A percentile compares a stretch with the other conserved stretches of the same genome.
phyloP scores from a whole-genome alignment of 2,329 filamentous ascomycete species.

The Exophiala oligosperma region DNA sequence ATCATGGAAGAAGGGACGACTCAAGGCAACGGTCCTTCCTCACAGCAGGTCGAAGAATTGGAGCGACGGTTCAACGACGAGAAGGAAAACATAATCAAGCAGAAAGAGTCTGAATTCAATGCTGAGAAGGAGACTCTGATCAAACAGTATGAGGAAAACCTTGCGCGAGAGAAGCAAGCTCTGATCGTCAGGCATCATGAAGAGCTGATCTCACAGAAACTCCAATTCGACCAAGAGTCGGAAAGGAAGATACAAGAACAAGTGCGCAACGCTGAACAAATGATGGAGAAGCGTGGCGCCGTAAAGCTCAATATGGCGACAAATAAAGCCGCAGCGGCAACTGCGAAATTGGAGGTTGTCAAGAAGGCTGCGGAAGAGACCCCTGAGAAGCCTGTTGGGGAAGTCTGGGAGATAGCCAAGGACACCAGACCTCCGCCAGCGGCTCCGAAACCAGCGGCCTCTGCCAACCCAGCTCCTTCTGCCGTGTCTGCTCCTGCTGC shows the following conservation, averaged over 20 bases:
- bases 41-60: conserved; percentile 13
- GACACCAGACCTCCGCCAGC: conserved; percentile 55
- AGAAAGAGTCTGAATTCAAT: conserved; percentile 43
- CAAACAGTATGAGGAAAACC: conserved; percentile 40
- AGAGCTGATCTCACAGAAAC: conserved; percentile 63
- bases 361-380: conserved; percentile 82
- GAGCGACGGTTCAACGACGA: conserved; percentile 24
- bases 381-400: conserved; percentile 75
- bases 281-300: conserved; percentile 73
- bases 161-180: conserved; percentile 41
- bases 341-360: conserved; percentile 75
- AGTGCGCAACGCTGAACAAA: conserved; percentile 50
- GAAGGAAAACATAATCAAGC: conserved; percentile 32
- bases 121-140: conserved; percentile 38
- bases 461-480: conserved; percentile 22
- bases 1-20: conserved; percentile 27
- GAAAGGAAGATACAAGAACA: conserved; percentile 47
- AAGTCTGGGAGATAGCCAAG: conserved; percentile 85
- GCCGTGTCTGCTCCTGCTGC: conserved; percentile 17
- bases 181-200: conserved; percentile 52
- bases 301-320: conserved; percentile 78
- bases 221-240: conserved; percentile 48
- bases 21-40: conserved; percentile 6
- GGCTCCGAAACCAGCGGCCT: conserved; percentile 30
- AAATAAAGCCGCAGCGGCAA: conserved; percentile 62